These are phyloP conservation scores for Pistacia integerrima DNA, from an alignment of 345 rosid genomes.

Conservation along the genomic window DNA sequence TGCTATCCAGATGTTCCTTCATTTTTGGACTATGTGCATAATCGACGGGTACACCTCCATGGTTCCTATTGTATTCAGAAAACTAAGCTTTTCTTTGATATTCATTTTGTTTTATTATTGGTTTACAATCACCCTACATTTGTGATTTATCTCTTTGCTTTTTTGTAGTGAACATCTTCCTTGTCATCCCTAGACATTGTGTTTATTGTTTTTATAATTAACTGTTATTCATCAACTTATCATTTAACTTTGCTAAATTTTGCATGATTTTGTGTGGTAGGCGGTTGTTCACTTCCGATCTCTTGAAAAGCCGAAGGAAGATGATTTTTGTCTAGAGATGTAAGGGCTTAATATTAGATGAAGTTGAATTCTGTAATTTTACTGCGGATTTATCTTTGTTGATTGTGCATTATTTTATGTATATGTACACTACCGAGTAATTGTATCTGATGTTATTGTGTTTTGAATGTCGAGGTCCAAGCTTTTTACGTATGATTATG, in stretches of 20 bases:
- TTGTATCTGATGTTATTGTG: no score
- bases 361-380: not conserved
- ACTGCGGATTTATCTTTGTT: not conserved
- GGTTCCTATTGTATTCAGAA: not conserved
- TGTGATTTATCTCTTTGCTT: not conserved
- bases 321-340: constrained; percentile 89
- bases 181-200: no score
- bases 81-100: not conserved
- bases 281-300: constrained; percentile 83
- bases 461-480: no score
- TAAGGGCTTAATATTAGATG: constrained; percentile 40
- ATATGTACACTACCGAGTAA: not conserved
- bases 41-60: constrained; percentile 51
- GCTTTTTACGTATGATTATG: constrained; percentile 58
- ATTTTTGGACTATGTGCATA: constrained; percentile 73
- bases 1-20: constrained; percentile 73
- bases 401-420: not conserved
- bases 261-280: constrained; percentile 30
- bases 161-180: no score
- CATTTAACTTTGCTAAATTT: not conserved
- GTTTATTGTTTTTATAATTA: no score
- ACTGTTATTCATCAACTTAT: no score
- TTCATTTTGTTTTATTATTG: not conserved
- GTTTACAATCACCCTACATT: not conserved
- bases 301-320: constrained; percentile 88